Base-by-base conservation (phyloP, 306 rosid species). In the Psophocarpus tetragonolobus region DNA sequence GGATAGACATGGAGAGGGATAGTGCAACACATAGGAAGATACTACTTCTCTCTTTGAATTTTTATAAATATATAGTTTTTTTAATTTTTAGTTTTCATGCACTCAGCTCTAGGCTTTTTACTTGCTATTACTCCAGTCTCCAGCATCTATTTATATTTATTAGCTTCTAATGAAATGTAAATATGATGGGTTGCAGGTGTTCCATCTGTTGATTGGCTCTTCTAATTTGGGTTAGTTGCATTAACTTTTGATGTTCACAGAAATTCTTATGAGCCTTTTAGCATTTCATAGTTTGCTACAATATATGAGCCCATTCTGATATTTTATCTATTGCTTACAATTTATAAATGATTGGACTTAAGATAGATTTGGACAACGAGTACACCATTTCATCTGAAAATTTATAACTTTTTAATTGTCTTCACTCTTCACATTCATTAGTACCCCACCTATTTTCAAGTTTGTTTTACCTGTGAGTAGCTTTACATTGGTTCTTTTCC, bases 181-280 rank as follows among this genome's bases (percentile, higher is more conserved):
- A 65, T 76, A 65, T 79, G 77, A 53, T 67, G 74, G 30, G 39
- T 67, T 88, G 84, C 97, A 94, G 98, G 98, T 94, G 85, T 90
- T 94, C 84, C 98, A 94, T 83, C 71, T 90, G 72, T 82, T 94
- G 92, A 86, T 94, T 90, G 97, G 98, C 78, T 85, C 92, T 84
- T 92, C 98, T 60, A 92, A 90, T 78, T 71, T 83, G 76, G 98
- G 98, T 94, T 76, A 88, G 94, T 82, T 84, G 18, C 60, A 73
- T 75, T 81, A 81, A 23, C 65, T 56, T 72, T 66, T 76, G 69
- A 48, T 68, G 61, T 53, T 51, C 36, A 65, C 44, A 32, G 84
- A 41, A 69, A 36, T 77, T 64, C 8, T 26, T 44, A 56, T 67
- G 53, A 63, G 58, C 45, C 75, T 47, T 50, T 65, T 48, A 62